phyloP scores from a whole-genome alignment of 2,329 filamentous ascomycete species.

The Stromatinia cepivora region DNA sequence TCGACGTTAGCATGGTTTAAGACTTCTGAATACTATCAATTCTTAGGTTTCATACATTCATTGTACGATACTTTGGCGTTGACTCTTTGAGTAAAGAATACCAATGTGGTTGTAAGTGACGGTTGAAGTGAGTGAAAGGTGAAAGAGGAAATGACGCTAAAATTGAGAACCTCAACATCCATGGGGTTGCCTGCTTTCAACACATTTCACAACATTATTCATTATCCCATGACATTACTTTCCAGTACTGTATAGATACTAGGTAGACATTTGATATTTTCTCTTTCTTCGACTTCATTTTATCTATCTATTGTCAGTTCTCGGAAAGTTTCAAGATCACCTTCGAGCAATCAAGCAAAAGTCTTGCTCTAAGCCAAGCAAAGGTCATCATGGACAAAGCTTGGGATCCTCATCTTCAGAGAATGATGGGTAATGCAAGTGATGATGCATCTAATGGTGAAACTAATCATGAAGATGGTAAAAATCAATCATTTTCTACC shows the following conservation, averaged over 20 bases:
- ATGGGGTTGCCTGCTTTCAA: not conserved
- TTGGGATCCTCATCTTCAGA: constrained; percentile 33
- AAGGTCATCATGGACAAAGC: constrained; percentile 16
- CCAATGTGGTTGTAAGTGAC: not conserved
- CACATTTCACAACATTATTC: not conserved
- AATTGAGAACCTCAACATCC: not conserved
- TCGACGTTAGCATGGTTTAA: not conserved
- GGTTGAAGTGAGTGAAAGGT: constrained; percentile 3
- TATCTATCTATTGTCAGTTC: not conserved
- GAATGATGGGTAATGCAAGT: constrained; percentile 32
- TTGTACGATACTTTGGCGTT: not conserved
- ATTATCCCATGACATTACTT: not conserved
- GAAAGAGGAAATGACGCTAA: constrained; percentile 15
- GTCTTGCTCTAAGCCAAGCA: not conserved
- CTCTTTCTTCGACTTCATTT: constrained; percentile 5
- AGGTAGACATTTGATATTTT: not conserved
- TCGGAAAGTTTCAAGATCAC: not conserved
- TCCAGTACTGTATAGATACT: too few relatives aligned
- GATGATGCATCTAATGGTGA: not conserved
- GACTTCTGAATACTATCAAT: constrained; percentile 2
- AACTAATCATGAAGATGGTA: not conserved
- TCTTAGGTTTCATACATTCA: not conserved
- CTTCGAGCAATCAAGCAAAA: not conserved
- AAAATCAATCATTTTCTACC: not conserved
- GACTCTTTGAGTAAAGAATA: not conserved